Conservation (phyloP, 208 protist genomes). For the Acanthamoeba lenticulata region DNA sequence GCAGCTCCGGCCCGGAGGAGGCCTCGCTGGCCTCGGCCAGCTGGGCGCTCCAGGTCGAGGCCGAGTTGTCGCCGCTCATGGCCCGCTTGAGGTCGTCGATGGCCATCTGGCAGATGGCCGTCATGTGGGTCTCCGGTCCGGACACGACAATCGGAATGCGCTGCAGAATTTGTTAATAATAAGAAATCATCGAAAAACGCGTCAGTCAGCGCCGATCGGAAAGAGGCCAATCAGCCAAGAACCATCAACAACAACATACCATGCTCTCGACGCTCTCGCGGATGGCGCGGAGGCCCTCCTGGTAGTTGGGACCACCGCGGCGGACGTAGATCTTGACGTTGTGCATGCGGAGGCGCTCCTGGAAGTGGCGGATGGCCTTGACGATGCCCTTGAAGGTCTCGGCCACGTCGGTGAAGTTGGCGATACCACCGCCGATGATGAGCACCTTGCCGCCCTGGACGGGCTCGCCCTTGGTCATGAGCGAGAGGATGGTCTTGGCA, state of each 20-base stretch:
- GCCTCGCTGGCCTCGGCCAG: background rate
- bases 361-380: conserved; percentile 84
- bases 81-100: conserved; percentile 66
- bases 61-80: background rate
- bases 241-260: background rate
- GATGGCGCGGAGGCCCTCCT: conserved; percentile 89
- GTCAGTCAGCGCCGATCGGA: no score
- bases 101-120: conserved; percentile 86
- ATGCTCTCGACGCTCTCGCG: conserved; percentile 79
- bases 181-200: no score
- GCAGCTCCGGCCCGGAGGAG: background rate
- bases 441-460: conserved; percentile 70
- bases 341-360: conserved; percentile 72
- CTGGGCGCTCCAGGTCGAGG: background rate
- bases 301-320: conserved; percentile 91
- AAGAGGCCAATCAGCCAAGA: no score
- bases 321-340: conserved; percentile 87
- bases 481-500: conserved; percentile 87
- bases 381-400: conserved; percentile 91
- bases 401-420: conserved; percentile 92
- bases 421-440: conserved; percentile 90
- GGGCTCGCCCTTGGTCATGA: conserved; percentile 83
- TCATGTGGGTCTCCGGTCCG: conserved; percentile 92
- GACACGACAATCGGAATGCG: conserved; percentile 86
- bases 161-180: background rate